Base-by-base conservation (phyloP, 768 basidiomycete species). In the Auricularia heimuer region DNA sequence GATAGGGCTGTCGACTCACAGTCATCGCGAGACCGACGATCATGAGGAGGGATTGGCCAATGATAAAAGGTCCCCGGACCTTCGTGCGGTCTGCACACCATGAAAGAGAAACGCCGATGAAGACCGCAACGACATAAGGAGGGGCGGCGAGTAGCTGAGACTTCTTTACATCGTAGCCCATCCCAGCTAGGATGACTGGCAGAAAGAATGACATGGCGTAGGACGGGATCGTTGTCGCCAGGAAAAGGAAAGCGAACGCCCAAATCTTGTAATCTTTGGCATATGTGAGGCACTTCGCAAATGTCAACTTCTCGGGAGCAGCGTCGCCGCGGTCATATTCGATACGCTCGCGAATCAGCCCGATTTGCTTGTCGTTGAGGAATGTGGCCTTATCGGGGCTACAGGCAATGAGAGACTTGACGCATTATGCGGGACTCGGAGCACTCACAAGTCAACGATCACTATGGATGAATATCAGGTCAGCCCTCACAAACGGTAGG, bases 371-470 rank as follows among this genome's bases (percentile, higher is more conserved):
- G 3, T 58, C 62, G 3, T 64, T 66, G 34, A 75, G 67, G 68
- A 73, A 75, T 34, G 63, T 69, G 64, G 65, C 67, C 67, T 73
- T 75, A 45, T 73, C 73, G 24, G 73, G 69, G 70, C 56, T 60
- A 54, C 54, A 29, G 34, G 56, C 12, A 7, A 7, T 14, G 14
- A 60, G 29, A 29, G 29, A 35, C 4, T 14, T 60, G 11, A 60
- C 24, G 2, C 54, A 56, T 35, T 10, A 60, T 29, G 6, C 24
- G 4, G 0, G 24, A 33, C 8, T 6, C 34, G 24, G 3, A 21
- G 33, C 11, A 10, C 14, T 51, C 29, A 60, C 56, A 75, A 75
- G 63, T 74, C 73, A 60, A 71, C 70, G 62, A 73, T 71, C 58
- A 71, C 56, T 60, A 3, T 4, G 56, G 4, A 8, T 7, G 21